phyloP scores from a whole-genome alignment of 768 basidiomycete species.

The Zangia roseola region DNA sequence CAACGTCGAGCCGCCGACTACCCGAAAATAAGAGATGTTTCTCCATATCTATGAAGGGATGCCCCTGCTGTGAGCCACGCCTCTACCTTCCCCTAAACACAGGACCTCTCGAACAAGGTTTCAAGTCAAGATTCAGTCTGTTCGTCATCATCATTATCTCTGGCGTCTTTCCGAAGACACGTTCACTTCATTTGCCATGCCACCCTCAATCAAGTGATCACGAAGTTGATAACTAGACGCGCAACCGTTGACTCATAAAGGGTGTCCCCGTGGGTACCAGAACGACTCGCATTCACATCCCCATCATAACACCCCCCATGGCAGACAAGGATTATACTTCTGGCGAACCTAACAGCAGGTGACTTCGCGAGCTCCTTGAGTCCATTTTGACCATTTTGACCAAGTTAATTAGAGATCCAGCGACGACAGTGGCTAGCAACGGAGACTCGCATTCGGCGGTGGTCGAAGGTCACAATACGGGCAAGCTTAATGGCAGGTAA shows the following conservation, averaged over 20 bases:
- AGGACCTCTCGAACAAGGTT: background rate
- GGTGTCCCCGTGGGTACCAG: background rate
- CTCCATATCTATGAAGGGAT: background rate
- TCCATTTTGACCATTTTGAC: too few species aligned
- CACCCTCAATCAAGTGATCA: too few species aligned
- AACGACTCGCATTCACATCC: background rate
- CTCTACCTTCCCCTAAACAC: background rate
- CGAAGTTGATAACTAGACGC: background rate
- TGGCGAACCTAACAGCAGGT: background rate
- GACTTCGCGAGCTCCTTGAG: too few species aligned
- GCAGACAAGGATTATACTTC: background rate
- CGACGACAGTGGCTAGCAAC: too few species aligned
- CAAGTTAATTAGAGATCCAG: too few species aligned
- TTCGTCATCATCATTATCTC: constrained; percentile 15
- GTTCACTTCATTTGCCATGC: constrained; percentile 4
- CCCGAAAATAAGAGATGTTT: too few species aligned
- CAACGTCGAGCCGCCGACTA: too few species aligned
- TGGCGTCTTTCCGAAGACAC: constrained; percentile 5
- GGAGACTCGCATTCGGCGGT: too few species aligned
- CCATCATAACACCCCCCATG: too few species aligned
- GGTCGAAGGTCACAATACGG: too few species aligned
- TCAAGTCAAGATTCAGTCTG: background rate
- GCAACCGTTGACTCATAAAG: constrained; percentile 17
- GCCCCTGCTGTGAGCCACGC: background rate
- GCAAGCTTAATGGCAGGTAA: too few species aligned